Conservation (phyloP, 805 yeast genomes). For the Pichia gijzeniarum region DNA sequence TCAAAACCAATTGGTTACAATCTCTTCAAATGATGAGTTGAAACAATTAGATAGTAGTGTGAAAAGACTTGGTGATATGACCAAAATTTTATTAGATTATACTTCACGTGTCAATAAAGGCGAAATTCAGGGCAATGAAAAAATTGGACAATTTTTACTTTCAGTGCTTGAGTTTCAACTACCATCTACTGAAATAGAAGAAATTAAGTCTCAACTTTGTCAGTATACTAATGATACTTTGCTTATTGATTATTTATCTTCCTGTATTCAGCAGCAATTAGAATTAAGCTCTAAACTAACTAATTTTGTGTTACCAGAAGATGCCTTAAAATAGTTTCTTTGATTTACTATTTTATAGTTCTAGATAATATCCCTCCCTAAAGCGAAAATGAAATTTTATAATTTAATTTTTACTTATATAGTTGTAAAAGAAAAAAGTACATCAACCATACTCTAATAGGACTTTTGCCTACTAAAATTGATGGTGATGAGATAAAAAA, state of each 20-base stretch:
- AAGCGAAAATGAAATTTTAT: neutral
- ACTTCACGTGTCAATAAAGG: slow-evolving; percentile 38
- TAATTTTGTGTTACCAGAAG: slow-evolving; percentile 37
- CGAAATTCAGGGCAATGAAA: slow-evolving; percentile 43
- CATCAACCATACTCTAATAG: too few species aligned
- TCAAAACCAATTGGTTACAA: slow-evolving; percentile 28
- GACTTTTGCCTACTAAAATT: neutral
- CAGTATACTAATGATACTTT: slow-evolving; percentile 73
- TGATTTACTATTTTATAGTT: neutral
- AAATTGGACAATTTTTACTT: slow-evolving; percentile 62
- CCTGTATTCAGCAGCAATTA: slow-evolving; percentile 78
- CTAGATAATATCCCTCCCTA: too few species aligned
- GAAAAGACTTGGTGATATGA: slow-evolving; percentile 37
- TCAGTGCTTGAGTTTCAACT: slow-evolving; percentile 49
- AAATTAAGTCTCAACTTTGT: slow-evolving; percentile 55
- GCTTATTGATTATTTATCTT: slow-evolving; percentile 75
- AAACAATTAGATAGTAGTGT: slow-evolving; percentile 42
- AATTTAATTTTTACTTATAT: neutral
- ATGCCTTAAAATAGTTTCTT: slow-evolving; percentile 22
- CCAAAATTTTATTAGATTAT: slow-evolving; percentile 45
- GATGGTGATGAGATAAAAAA: neutral
- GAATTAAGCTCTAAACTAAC: slow-evolving; percentile 73
- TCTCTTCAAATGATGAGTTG: slow-evolving; percentile 37
- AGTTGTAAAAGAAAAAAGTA: neutral
- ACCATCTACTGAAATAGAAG: slow-evolving; percentile 42